Conservation (phyloP, 768 basidiomycete species). For the Termitomyces eurrhizus region DNA sequence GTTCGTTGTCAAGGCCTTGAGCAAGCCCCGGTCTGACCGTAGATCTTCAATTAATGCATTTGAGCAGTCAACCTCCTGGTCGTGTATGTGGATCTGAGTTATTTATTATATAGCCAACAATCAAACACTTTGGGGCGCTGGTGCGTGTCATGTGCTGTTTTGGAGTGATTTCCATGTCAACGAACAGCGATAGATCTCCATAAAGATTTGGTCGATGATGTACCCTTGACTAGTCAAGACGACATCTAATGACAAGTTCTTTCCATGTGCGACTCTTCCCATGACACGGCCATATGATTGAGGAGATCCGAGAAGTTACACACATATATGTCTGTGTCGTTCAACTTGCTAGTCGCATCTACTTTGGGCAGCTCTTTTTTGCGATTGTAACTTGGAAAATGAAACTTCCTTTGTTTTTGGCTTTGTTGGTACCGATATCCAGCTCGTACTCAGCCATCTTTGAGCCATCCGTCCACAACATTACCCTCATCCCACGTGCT, state of each 20-base stretch:
- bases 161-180: too few relatives aligned
- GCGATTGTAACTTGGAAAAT: not conserved
- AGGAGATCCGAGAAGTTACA: conserved; percentile 4
- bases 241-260: conserved; percentile 10
- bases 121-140: too few relatives aligned
- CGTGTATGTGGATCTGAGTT: too few relatives aligned
- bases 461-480: conserved; percentile 7
- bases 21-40: not conserved
- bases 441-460: conserved; percentile 7
- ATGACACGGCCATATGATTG: not conserved
- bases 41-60: not conserved
- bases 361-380: not conserved
- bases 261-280: conserved; percentile 1
- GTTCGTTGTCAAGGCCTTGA: not conserved
- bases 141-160: too few relatives aligned
- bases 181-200: not conserved
- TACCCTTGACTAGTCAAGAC: not conserved
- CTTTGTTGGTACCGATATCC: conserved; percentile 1
- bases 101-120: too few relatives aligned
- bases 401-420: not conserved
- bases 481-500: conserved; percentile 14
- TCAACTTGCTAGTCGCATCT: not conserved
- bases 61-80: not conserved
- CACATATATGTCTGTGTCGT: not conserved
- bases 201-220: not conserved